Evolutionary conservation across 331 rosid genomes (phyloP).

Genomic region (Malus hybrid): DNA sequence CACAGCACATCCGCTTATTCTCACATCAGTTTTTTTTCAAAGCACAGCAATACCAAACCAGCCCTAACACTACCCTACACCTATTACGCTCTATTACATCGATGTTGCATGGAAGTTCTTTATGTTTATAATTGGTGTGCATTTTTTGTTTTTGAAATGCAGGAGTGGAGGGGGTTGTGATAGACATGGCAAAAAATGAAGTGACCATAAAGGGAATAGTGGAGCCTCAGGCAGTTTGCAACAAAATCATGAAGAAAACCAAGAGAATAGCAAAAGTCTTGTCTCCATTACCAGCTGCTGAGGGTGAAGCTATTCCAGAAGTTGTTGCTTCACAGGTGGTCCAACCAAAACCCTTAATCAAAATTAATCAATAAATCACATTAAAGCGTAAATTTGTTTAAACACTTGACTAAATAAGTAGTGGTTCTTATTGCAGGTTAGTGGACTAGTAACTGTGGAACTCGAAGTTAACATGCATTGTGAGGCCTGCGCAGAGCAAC

Average conservation of each 20-base stretch:
- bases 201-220: constrained; percentile 87
- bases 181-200: constrained; percentile 73
- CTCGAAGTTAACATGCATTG: constrained; percentile 86
- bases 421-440: constrained; percentile 34
- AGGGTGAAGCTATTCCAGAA: constrained; percentile 85
- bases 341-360: neutral
- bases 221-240: constrained; percentile 75
- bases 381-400: neutral
- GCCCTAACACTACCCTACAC: neutral
- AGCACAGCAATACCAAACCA: too few relatives aligned
- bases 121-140: neutral
- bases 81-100: too few relatives aligned
- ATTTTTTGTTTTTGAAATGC: constrained; percentile 3
- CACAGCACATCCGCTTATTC: too few relatives aligned
- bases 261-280: constrained; percentile 62
- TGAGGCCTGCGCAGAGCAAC: constrained; percentile 82
- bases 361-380: neutral
- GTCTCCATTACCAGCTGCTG: constrained; percentile 82
- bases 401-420: neutral
- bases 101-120: too few relatives aligned
- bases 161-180: constrained; percentile 83
- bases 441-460: constrained; percentile 51
- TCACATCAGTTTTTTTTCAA: too few relatives aligned
- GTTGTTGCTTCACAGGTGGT: constrained; percentile 55
- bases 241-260: constrained; percentile 52